Evolutionary conservation across 129 eudicot genomes (phyloP), one percentile per base, ranked within the genome.

Genomic region (Smallanthus sonchifolius): DNA sequence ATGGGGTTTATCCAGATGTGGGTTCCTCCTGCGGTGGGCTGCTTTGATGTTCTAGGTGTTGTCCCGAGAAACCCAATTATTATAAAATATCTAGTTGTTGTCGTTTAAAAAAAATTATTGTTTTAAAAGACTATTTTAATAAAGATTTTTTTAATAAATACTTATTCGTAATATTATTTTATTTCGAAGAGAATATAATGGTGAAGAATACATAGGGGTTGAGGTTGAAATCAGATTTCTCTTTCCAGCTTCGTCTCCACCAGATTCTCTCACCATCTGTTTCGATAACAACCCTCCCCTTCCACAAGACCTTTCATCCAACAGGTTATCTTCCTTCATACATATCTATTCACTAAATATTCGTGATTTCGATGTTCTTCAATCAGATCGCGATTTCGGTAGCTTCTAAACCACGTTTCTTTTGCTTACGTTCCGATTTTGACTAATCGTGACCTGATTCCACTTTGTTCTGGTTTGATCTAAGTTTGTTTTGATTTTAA

Each of bases 261-360:
- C 72, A 70, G 51, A 61, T 43, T 54, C 81, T 77, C 64, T 77
- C 76, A 77, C 70, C 72, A 79, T 65, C 81, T 57, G 51, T 69
- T 69, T 69, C 72, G 82, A 78, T 54, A 79, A 79, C 68, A 79
- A 73, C 83, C 68, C 78, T 24, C 63, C 13, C 70, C 69, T 74
- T 54, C 39, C 67, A 75, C 71, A 55, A 74, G n/a, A 44, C 77
- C 68, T 74, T 81, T 64, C 68, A 62, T 76, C 77, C 5, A 35
- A 54, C 78, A 70, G 75, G 85, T 70, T 81, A 47, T 16, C 72
- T 69, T 69, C 76, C 20, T 67, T n/a, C 16, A 13, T 24, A 67
- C 52, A 42, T 39, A 54, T 20, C 5, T 28, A 1, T 48, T 65
- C 4, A 62, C 51, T 63, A 17, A 49, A 62, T 6, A 32, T 32